Evolutionary conservation across 768 basidiomycete species (phyloP).

Genomic region (Kwoniella mangroviensis): DNA sequence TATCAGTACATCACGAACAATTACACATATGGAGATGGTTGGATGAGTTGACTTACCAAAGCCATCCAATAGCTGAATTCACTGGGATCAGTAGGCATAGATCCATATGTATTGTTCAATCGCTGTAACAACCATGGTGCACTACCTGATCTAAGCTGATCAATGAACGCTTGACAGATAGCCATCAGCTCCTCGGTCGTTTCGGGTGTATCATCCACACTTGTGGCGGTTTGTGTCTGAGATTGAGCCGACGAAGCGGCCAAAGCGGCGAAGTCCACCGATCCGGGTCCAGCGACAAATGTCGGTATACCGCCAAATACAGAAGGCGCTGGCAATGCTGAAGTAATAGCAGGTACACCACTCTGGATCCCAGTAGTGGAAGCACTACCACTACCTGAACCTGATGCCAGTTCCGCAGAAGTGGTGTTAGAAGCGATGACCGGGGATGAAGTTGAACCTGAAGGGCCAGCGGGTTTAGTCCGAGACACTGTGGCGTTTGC

Average conservation of each 20-base stretch:
- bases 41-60: constrained; percentile 60
- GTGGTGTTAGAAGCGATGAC: constrained; percentile 3
- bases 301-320: background rate
- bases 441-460: background rate
- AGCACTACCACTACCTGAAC: background rate
- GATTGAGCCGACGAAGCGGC: constrained; percentile 15
- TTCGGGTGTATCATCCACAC: constrained; percentile 44
- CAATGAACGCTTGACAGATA: constrained; percentile 68
- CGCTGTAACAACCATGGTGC: constrained; percentile 94
- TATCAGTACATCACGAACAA: background rate
- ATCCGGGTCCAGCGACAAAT: background rate
- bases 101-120: constrained; percentile 75
- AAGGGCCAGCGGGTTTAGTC: background rate
- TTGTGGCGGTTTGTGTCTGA: background rate
- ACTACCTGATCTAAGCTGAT: constrained; percentile 68
- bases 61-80: constrained; percentile 90
- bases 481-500: constrained; percentile 19
- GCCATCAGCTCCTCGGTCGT: constrained; percentile 67
- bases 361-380: background rate
- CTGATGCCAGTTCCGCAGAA: background rate
- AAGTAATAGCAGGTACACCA: background rate
- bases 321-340: background rate
- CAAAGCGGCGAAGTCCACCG: constrained; percentile 22
- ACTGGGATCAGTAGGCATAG: constrained; percentile 72
- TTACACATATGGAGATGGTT: too few species aligned